Base-by-base conservation (phyloP, 805 yeast genomes). In the Cyberlindnera mrakii region DNA sequence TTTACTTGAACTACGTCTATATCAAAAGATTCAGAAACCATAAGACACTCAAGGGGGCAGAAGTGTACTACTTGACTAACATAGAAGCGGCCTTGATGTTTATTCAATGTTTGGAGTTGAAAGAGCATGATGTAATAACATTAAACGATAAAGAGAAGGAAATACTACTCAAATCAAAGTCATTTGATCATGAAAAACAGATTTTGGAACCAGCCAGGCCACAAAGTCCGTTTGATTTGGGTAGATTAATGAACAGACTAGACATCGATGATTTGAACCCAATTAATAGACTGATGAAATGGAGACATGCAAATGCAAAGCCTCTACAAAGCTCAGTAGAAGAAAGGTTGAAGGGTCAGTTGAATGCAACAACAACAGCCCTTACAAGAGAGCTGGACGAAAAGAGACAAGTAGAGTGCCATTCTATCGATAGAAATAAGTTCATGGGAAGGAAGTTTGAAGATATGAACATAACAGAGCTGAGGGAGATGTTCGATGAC, bases 61-160 rank as follows among this genome's bases (percentile, higher is more conserved):
- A 50, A 3, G 35, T 52, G 1, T 57, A 53, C 39, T 52, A 56
- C 20, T 40, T 57, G 14, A 57, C 60, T 4, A 57, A 57, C 40
- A 33, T 52, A 11, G 62, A 57, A 38, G 62, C 62, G 10, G 47
- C 60, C 10, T 43, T 57, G 34, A 43, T 49, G 29, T 57, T 46
- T 25, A 43, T 47, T 1, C 45, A 47, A 20, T 30, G 47, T 3
- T 37, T 53, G 11, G 44, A 50, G 4, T 16, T 37, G 27, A 23
- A 9, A 23, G 27, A 23, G 27, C 10, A 10, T 23, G 27, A 23
- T 3, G 11, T 23, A 11, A 23, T 10, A 2, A 11, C 16, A 32
- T 16, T 35, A 51, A 6, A 44, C 44, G 10, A 42, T 33, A 16
- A 49, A n/a, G 44, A 50, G 15, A 53, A 54, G 32, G 47, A 47